Base-by-base conservation (phyloP, 306 rosid genomes). In the Canavalia ensiformis region DNA sequence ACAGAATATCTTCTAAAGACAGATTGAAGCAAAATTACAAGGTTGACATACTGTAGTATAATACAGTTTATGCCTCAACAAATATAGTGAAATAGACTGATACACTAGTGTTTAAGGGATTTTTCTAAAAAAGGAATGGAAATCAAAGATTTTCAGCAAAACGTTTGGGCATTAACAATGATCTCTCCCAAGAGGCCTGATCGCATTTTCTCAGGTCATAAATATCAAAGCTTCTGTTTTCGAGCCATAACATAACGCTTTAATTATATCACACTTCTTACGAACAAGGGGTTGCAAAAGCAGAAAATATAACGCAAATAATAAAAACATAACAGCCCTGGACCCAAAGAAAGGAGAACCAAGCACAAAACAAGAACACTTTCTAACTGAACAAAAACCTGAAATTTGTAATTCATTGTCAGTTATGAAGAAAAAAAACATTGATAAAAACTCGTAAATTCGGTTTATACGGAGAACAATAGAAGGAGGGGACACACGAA, bases 281-380 rank as follows among this genome's bases (percentile, higher is more conserved):
- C 25, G 5, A 68, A 68, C 55, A 80, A 46, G 34, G 39, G 30
- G 47, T 74, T 30, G 28, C 6, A 59, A 75, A 18, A 18, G 25
- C 35, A 11, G 45, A 59, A 28, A 28, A 52, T 13, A 45, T 1
- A 75, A 18, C 25, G 25, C 1, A 68, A 68, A 35, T 6, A 2
- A 18, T 42, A 60, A 8, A 4, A 33, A 75, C 33, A 11, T 58
- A 50, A 41, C 8, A 3, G 1, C 18, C 60, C 4, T 7, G 42
- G 31, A 8, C 54, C 71, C 70, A 74, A 66, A 67, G 12, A 8
- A 68, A 29, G 29, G 29, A 4, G 50, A 71, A 35, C 60, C 18
- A 37, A 44, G 9, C 72, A 60, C 11, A 76, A 58, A 44, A 56
- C 45, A 46, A 0, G 30, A 56, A 5, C 34, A 2, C 33, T 28